Evolutionary conservation across 2,329 filamentous ascomycete species (phyloP).

Genomic region (Polychaeton citri): DNA sequence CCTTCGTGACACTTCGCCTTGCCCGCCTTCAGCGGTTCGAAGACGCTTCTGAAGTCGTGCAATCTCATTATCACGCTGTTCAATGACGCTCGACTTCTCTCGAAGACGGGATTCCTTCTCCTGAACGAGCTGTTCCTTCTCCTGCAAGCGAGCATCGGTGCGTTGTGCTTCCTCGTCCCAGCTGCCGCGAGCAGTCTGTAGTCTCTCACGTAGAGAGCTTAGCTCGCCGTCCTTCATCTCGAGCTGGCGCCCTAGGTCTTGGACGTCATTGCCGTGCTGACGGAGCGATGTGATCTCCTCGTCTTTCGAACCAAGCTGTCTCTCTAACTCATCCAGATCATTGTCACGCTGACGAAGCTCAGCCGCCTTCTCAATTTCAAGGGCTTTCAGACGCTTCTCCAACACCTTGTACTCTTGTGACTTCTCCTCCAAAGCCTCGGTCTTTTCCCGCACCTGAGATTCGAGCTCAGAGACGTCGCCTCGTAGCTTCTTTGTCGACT

Average conservation of each 20-base stretch:
- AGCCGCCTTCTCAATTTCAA: conserved; percentile 9
- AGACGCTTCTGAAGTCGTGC: conserved; percentile 19
- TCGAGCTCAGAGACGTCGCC: conserved; percentile 22
- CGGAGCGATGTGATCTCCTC: conserved; percentile 15
- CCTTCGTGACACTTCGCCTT: conserved; percentile 15
- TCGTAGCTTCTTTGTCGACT: conserved; percentile 24
- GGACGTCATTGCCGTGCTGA: conserved; percentile 38
- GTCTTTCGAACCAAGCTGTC: conserved; percentile 8
- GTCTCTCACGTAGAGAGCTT: conserved; percentile 20
- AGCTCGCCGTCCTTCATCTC: conserved; percentile 26
- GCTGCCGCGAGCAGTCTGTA: conserved; percentile 24
- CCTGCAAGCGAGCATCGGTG: conserved; percentile 22
- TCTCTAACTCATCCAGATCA: conserved; percentile 47
- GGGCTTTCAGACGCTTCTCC: conserved; percentile 19
- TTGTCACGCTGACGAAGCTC: conserved; percentile 8
- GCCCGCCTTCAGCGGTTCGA: conserved; percentile 13
- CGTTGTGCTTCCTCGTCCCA: conserved; percentile 25
- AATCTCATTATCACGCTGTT: conserved; percentile 62
- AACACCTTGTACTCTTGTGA: conserved; percentile 18
- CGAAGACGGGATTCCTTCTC: conserved; percentile 65
- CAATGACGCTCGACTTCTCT: conserved; percentile 60
- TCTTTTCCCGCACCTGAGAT: conserved; percentile 20
- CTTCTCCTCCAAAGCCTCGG: conserved; percentile 21
- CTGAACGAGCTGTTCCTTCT: conserved; percentile 38
- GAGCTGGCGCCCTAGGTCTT: conserved; percentile 13